These are phyloP conservation scores for Aureobasidium zeae DNA, from an alignment of 2,329 filamentous ascomycete species.

Conservation along the genomic window DNA sequence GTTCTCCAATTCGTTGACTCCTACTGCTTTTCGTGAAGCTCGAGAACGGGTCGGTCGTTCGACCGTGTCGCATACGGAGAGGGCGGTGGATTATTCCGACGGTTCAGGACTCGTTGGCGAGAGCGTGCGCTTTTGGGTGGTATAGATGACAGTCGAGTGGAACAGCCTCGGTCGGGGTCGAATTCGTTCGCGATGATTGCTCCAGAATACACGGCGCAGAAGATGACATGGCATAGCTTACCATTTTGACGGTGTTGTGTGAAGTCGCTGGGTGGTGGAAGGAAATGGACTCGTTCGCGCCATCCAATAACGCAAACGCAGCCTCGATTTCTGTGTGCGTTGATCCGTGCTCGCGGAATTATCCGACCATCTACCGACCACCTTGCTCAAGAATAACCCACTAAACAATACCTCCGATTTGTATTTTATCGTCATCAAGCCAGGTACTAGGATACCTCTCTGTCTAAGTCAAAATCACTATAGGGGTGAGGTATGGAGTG, in stretches of 20 bases:
- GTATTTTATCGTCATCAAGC: too few species aligned
- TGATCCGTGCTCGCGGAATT: not conserved
- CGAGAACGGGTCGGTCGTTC: not conserved
- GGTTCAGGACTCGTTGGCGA: not conserved
- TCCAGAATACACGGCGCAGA: slow-evolving; percentile 7
- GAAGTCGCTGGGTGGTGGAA: slow-evolving; percentile 15
- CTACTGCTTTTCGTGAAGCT: not conserved
- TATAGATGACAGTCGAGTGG: not conserved
- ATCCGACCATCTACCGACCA: not conserved
- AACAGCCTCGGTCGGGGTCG: slow-evolving; percentile 7
- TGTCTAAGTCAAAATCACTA: too few species aligned
- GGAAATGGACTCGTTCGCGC: slow-evolving; percentile 12
- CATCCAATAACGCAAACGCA: not conserved
- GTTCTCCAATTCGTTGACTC: not conserved
- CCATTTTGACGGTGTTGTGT: slow-evolving; percentile 20
- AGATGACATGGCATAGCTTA: slow-evolving; percentile 15
- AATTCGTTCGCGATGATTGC: not conserved
- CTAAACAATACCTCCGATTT: too few species aligned
- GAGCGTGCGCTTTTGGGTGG: not conserved
- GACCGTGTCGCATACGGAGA: not conserved
- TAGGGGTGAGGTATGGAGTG: too few species aligned
- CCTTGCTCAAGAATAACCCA: too few species aligned
- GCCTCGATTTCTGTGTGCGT: slow-evolving; percentile 5
- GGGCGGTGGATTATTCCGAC: not conserved
- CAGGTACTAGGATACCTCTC: too few species aligned